Evolutionary conservation across 352 stramenopile species (phyloP).

Genomic region (Peronospora destructor): DNA sequence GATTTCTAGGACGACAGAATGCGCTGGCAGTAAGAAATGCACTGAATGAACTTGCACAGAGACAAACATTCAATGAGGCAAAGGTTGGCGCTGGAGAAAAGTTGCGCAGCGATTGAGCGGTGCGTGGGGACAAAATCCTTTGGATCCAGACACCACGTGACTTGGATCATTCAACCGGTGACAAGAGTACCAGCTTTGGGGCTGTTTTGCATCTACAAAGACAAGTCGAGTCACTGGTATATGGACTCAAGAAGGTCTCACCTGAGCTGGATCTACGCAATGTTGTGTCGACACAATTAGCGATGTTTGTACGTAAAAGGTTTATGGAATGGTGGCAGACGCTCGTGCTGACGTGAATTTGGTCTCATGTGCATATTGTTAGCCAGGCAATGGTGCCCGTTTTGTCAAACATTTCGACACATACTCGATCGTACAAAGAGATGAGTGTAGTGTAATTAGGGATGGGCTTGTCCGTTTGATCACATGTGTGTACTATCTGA

Average conservation of each 20-base stretch:
- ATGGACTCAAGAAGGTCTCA: conserved; percentile 43
- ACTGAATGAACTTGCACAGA: conserved; percentile 26
- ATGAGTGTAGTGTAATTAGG: conserved; percentile 14
- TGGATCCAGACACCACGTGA: conserved; percentile 49
- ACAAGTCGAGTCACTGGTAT: conserved; percentile 48
- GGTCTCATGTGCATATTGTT: conserved; percentile 1
- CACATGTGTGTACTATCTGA: conserved; percentile 86
- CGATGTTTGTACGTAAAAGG: conserved; percentile 53
- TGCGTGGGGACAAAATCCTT: conserved; percentile 62
- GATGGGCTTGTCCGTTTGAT: conserved; percentile 44
- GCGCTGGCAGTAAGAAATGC: conserved; percentile 36
- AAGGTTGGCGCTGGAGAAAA: conserved; percentile 41
- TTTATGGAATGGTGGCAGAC: neutral
- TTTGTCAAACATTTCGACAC: conserved; percentile 72
- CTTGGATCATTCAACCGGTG: conserved; percentile 14
- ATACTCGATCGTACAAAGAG: conserved; percentile 34
- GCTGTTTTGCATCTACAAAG: conserved; percentile 41
- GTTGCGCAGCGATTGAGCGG: conserved; percentile 28
- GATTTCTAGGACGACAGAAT: conserved; percentile 35
- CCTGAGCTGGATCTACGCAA: conserved; percentile 54
- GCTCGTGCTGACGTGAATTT: conserved; percentile 1
- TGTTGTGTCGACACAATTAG: conserved; percentile 65
- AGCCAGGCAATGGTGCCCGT: conserved; percentile 58
- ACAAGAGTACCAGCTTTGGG: conserved; percentile 17
- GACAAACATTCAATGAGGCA: conserved; percentile 37